A percentile compares a stretch with the other conserved stretches of the same genome.
phyloP scores from a whole-genome alignment of 2,329 filamentous ascomycete genomes.

The Alternaria arbusti region DNA sequence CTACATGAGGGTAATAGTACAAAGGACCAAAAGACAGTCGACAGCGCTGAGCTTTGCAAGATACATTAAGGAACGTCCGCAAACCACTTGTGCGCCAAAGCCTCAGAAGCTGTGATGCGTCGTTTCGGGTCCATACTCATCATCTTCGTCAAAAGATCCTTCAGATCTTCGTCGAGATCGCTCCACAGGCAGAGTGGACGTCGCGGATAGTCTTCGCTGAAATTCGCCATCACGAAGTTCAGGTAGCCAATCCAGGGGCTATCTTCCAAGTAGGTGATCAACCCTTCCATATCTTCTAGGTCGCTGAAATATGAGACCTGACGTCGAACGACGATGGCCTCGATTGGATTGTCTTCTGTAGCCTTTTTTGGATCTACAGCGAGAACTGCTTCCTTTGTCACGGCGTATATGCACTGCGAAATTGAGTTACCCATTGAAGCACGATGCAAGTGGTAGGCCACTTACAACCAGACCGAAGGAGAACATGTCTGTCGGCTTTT shows the following conservation, averaged over 20 bases:
- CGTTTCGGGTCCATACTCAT: background rate
- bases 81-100: background rate
- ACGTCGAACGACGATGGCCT: background rate
- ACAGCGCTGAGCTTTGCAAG: background rate
- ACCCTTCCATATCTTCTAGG: background rate
- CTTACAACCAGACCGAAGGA: conserved; percentile 54
- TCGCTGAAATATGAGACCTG: background rate
- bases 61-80: background rate
- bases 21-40: background rate
- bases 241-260: background rate
- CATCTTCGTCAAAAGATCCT: background rate
- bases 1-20: background rate
- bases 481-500: conserved; percentile 54
- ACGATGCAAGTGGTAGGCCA: conserved; percentile 6
- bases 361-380: background rate
- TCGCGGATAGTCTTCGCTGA: background rate
- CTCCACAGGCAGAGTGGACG: background rate
- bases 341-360: background rate
- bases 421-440: background rate
- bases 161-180: background rate
- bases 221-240: background rate
- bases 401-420: background rate
- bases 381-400: background rate
- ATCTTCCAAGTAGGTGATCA: background rate
- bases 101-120: background rate